Base-by-base conservation (phyloP, 2,329 filamentous ascomycete species). In the Penicillium sp. region DNA sequence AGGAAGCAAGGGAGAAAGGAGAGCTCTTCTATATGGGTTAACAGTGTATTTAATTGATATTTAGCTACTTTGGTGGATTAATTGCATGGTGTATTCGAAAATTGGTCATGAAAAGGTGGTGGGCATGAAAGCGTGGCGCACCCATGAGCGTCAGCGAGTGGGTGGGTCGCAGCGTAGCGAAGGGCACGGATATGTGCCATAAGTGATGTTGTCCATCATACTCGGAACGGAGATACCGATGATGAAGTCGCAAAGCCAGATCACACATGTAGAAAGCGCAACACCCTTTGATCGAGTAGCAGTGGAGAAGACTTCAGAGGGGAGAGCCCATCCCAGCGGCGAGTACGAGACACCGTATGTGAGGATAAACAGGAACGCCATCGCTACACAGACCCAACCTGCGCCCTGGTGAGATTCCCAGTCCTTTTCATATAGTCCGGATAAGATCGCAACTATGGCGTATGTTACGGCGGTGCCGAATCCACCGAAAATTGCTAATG, bases 281-380 rank as follows among this genome's bases (percentile, higher is more conserved):
- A 79, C 76, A 2, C 79, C 78, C 59, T 79, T 79, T 1, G 76
- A 72, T 5, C 78, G 70, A 17, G 66, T 72, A 0, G 76, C 70
- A 19, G 63, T 75, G 0, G 76, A 72, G 56, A 77, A 80, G 0
- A 79, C 68, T 40, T 80, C 78, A 0, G 75, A 65, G 0, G 77
- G 76, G 0, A 80, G 65, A 2, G 72, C 70, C 78, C 76, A 80
- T 0, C 69, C 72, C 0, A 80, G 64, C 0, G 76, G 77, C 0
- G 64, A 63, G 28, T 76, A 79, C 0, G 74, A 69, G 37, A 40
- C 61, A 15, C 61, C 77, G 37, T 58, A 69, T 10, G 58, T 59
- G 1, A 68, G 51, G n/a, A 69, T 63, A 38, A 63, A 69, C 17
- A 68, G 15, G 26, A 51, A 67, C 2, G 63, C 35, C 35, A 68